Evolutionary conservation across 148 eudicot species (phyloP).

Genomic region (Rhododendron henanense): DNA sequence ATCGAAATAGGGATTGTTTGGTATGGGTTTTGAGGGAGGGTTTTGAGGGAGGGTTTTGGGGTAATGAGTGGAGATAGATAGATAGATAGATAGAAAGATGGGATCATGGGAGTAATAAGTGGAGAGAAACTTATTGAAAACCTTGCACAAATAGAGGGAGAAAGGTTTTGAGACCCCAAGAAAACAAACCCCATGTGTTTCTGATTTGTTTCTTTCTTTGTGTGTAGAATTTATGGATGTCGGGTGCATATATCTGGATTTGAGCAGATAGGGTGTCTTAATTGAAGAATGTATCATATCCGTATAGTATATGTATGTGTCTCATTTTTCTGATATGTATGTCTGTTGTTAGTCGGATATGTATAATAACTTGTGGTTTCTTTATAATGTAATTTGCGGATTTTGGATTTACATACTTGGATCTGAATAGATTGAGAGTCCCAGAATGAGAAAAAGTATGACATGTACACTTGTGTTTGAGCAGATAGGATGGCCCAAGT

Average conservation of each 20-base stretch:
- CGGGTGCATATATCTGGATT: constrained; percentile 54
- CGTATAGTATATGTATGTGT: background rate
- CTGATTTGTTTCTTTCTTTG: background rate
- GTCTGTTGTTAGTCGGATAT: background rate
- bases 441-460: background rate
- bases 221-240: background rate
- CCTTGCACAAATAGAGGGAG: background rate
- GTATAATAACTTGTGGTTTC: background rate
- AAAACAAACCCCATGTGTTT: background rate
- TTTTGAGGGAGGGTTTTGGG: background rate
- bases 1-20: background rate
- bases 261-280: constrained; percentile 41
- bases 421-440: background rate
- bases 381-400: background rate
- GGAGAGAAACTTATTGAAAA: background rate
- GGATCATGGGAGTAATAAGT: background rate
- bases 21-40: background rate
- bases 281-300: background rate
- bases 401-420: background rate
- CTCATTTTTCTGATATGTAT: constrained; percentile 23
- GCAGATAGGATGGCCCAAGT: background rate
- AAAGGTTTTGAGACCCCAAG: background rate
- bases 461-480: background rate
- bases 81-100: background rate
- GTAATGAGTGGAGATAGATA: background rate